Percentiles rank a stretch among this genome's conserved stretches.
Conservation (phyloP, 169 alveolate species). For the Eimeria sp. region DNA sequence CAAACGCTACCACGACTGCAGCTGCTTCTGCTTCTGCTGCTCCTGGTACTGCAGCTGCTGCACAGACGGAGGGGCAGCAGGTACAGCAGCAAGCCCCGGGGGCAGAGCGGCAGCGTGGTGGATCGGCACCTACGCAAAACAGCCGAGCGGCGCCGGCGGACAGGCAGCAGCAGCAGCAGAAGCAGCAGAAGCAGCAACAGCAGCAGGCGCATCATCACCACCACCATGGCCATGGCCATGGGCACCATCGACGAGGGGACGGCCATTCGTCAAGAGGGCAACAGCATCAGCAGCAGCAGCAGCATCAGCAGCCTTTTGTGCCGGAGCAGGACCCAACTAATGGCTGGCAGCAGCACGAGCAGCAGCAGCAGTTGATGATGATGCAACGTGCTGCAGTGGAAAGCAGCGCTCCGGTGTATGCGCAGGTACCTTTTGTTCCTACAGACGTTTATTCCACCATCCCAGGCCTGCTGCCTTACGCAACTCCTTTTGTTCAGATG, state of each 20-base stretch:
- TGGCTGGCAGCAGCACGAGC: slow-evolving; percentile 47
- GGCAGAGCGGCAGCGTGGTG: not conserved
- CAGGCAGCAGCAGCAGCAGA: not conserved
- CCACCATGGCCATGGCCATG: not conserved
- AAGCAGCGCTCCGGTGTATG: slow-evolving; percentile 26
- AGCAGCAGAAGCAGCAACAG: slow-evolving; percentile 27
- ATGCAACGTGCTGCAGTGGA: slow-evolving; percentile 32
- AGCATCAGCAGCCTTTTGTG: slow-evolving; percentile 1
- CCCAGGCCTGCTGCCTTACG: slow-evolving; percentile 17
- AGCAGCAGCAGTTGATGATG: slow-evolving; percentile 55
- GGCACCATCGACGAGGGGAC: not conserved
- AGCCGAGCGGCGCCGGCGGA: not conserved
- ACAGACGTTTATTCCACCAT: slow-evolving; percentile 13
- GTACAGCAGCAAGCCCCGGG: not conserved
- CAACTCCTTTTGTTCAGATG: slow-evolving; percentile 41
- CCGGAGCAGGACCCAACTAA: not conserved
- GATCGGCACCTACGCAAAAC: not conserved
- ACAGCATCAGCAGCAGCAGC: not conserved
- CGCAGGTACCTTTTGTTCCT: slow-evolving; percentile 49
- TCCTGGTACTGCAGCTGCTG: not conserved
- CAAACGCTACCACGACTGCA: not conserved
- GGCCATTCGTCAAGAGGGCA: not conserved
- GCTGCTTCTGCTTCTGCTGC: slow-evolving; percentile 10
- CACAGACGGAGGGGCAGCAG: slow-evolving; percentile 18
- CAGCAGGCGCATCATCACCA: slow-evolving; percentile 1